Evolutionary conservation across 805 yeast genomes (phyloP), one percentile per base, ranked within the genome.

Genomic region (Kluyveromyces nonfermentans): DNA sequence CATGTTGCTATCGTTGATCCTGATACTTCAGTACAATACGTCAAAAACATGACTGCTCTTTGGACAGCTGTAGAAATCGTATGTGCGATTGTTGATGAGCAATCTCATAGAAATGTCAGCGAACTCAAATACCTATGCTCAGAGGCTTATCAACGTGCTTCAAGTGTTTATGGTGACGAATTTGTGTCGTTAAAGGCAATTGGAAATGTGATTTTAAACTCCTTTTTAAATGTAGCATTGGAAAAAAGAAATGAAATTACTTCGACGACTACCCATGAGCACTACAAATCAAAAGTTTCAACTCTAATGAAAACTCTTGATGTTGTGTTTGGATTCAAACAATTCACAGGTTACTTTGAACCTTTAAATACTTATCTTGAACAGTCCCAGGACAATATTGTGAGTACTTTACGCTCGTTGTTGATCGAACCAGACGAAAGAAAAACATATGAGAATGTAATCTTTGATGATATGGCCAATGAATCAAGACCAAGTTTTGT

Each of bases 1-100:
- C 82, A 77, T 43, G 70, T 67, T 33, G 95, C 97, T 1, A 85
- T 90, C 48, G 82, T 82, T 50, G 89, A 85, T 50, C 74, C 79
- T 1, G 79, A 74, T n/a, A 87, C 90, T 0, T 74, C 93, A 30
- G 63, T 65, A 0, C 70, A 72, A 35, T 93, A 86, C 59, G 80
- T 93, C 30, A 63, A 70, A 31, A 89, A 93, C 52, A 67, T 93
- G 54, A 85, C 85, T 62, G 67, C 68, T 18, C 64, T 93, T 42
- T 75, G 97, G 60, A 95, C 85, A 49, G 70, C 73, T 36, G 69
- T 86, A 0, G 75, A 82, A 20, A 77, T 77, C 44, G 65, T 85
- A 8, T 68, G 86, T 52, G 74, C 74, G 16, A 54, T 74, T 0
- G 53, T 53, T 33, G 34, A 38, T 38, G 4, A 28, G 15, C 30